Evolutionary conservation across 495 filamentous ascomycete species (phyloP).

Genomic region (Daldinia grandis): DNA sequence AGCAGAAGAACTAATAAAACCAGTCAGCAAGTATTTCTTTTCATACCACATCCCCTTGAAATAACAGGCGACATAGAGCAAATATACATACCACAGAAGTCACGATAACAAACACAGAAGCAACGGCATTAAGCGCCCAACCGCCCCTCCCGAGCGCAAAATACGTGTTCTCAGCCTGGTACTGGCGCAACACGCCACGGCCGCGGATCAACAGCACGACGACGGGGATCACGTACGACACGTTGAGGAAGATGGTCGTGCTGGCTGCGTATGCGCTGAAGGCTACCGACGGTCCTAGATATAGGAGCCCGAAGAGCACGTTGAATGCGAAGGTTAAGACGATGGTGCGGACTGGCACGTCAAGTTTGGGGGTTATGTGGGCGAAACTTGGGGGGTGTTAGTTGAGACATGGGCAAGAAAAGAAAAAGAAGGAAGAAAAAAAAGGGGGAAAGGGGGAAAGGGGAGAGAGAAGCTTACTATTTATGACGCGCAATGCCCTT

Average conservation of each 20-base stretch:
- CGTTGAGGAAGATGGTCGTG: slow-evolving; percentile 48
- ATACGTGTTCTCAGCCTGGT: slow-evolving; percentile 31
- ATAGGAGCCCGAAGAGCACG: slow-evolving; percentile 47
- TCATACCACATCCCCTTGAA: neutral
- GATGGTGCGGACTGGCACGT: slow-evolving; percentile 48
- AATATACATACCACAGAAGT: slow-evolving; percentile 44
- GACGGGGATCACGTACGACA: slow-evolving; percentile 47
- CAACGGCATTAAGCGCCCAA: slow-evolving; percentile 39
- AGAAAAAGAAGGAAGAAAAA: neutral
- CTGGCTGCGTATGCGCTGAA: slow-evolving; percentile 48
- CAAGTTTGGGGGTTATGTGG: slow-evolving; percentile 40
- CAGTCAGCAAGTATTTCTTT: slow-evolving; percentile 7
- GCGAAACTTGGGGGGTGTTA: slow-evolving; percentile 41
- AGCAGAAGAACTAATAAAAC: slow-evolving; percentile 46
- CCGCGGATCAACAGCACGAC: slow-evolving; percentile 45
- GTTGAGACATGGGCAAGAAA: neutral
- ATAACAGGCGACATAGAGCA: neutral
- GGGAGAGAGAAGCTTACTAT: slow-evolving; percentile 35
- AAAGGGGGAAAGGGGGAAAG: neutral
- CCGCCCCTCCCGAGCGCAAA: slow-evolving; percentile 42
- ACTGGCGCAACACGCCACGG: slow-evolving; percentile 31
- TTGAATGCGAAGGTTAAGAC: slow-evolving; percentile 47
- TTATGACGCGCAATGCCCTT: slow-evolving; percentile 58
- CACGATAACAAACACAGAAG: slow-evolving; percentile 43
- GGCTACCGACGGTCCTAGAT: slow-evolving; percentile 46